Percentiles rank a stretch among this genome's conserved stretches.
phyloP scores from a whole-genome alignment of 2,329 filamentous ascomycete species.

The Fusarium continuum region DNA sequence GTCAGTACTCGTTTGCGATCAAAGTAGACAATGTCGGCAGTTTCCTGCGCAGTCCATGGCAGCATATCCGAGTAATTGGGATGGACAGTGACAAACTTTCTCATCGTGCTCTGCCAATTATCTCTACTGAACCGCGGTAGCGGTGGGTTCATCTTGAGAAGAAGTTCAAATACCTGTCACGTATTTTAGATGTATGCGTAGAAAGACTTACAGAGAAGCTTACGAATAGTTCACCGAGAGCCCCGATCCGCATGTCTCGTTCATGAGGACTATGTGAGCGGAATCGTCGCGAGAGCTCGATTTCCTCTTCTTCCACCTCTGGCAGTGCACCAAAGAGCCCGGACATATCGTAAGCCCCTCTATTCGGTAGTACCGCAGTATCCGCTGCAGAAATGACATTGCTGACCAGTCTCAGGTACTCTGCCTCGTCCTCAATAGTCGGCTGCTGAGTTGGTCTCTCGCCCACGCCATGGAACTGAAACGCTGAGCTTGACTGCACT shows the following conservation, averaged over 20 bases:
- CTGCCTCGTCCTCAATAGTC: constrained; percentile 13
- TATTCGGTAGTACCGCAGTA: neutral
- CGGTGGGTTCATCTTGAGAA: constrained; percentile 42
- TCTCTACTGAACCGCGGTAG: constrained; percentile 48
- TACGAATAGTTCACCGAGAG: constrained; percentile 36
- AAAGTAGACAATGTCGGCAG: constrained; percentile 57
- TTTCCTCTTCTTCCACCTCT: constrained; percentile 11
- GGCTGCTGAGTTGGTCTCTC: neutral
- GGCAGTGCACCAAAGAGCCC: constrained; percentile 20
- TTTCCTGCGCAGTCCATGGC: constrained; percentile 54
- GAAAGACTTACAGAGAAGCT: neutral
- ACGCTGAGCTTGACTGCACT: constrained; percentile 2
- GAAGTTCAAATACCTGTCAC: constrained; percentile 53
- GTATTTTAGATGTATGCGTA: neutral
- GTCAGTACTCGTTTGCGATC: constrained; percentile 51
- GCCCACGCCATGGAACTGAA: constrained; percentile 13
- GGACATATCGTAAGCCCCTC: neutral
- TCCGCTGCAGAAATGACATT: constrained; percentile 17
- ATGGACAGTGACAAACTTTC: constrained; percentile 51
- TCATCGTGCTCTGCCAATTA: constrained; percentile 62
- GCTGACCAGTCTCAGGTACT: constrained; percentile 10
- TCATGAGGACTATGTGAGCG: constrained; percentile 4
- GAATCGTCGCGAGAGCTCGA: constrained; percentile 11
- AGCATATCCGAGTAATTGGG: constrained; percentile 52
- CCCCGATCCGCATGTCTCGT: constrained; percentile 29